These are phyloP conservation scores for Curvularia verruculosa DNA, from an alignment of 2,329 filamentous ascomycete genomes.

Conservation along the genomic window DNA sequence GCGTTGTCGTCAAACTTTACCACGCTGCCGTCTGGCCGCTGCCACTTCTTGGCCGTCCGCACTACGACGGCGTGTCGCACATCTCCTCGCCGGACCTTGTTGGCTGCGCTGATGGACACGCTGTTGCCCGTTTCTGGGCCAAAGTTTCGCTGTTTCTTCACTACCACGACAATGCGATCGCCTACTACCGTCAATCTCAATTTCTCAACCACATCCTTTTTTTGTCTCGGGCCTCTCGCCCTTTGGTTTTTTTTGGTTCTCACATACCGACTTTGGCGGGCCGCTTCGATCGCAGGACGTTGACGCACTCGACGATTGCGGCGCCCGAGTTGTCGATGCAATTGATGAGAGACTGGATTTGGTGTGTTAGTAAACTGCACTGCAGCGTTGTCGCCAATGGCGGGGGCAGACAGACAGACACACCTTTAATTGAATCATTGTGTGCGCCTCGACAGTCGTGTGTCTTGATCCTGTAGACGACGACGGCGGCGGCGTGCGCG, in stretches of 20 bases:
- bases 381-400: not conserved
- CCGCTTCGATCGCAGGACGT: slow-evolving; percentile 88
- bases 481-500: slow-evolving; percentile 4
- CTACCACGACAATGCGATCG: slow-evolving; percentile 95
- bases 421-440: slow-evolving; percentile 51
- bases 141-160: slow-evolving; percentile 90
- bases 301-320: slow-evolving; percentile 93
- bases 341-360: slow-evolving; percentile 82
- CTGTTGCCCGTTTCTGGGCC: slow-evolving; percentile 73
- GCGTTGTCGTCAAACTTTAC: slow-evolving; percentile 98
- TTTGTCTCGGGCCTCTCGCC: not conserved
- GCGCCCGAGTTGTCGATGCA: slow-evolving; percentile 99
- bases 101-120: slow-evolving; percentile 74
- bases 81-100: slow-evolving; percentile 95
- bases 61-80: slow-evolving; percentile 96
- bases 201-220: too few species aligned
- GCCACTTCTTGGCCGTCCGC: slow-evolving; percentile 84
- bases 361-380: slow-evolving; percentile 51
- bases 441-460: slow-evolving; percentile 17
- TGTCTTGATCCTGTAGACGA: not conserved
- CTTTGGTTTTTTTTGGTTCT: too few species aligned
- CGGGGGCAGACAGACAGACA: too few species aligned
- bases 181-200: slow-evolving; percentile 59
- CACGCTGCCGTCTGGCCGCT: slow-evolving; percentile 85
- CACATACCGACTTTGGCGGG: slow-evolving; percentile 83